Base-by-base conservation (phyloP, 2,329 filamentous ascomycete genomes). In the Hypocreales sp. region DNA sequence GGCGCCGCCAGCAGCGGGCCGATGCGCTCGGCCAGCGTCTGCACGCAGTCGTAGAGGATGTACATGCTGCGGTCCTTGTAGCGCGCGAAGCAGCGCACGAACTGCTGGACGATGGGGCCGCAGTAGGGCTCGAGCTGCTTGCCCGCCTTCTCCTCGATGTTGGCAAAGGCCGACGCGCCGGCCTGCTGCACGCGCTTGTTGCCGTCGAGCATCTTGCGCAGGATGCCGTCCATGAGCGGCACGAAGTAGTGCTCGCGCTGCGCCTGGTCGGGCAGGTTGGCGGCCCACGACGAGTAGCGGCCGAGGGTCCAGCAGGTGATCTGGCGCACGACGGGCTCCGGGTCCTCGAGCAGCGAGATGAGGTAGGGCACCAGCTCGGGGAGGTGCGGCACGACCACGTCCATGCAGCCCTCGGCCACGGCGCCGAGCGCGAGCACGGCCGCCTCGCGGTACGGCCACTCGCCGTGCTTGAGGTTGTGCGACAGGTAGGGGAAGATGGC, bases 21-120 rank as follows among this genome's bases (percentile, higher is more conserved):
- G 29, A 95, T 79, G 45, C 83, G 79, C 51, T 98, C 90, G 4
- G 90, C 90, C 31, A 98, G 62, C 1, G 90, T 98, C 57, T 98
- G 90, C 19, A 98, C 82, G 51, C 90, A 95, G 56, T 98, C 90
- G 58, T 98, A 98, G 19, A 98, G 70, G 29, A 95, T 92, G 58
- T 92, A 94, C 73, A 95, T 94, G 58, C 98, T 98, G 44, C 83
- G 78, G 53, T 95, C 87, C 64, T 98, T 95, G 70, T 95, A 98
- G 54, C 80, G 84, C 28, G 64, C 69, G 54, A 98, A 98, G 53
- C 90, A 98, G 34, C 69, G 65, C 28, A 94, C 84, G 45, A 87
- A 95, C 48, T 95, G 90, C 35, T 76, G 77, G 28, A 95, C 72
- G 42, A 98, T 95, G 15, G 86, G 81, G 16, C 77, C 68, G 42